Evolutionary conservation across 1,284 basidiomycete genomes (phyloP).

Genomic region (Cryptococcus hybrid): DNA sequence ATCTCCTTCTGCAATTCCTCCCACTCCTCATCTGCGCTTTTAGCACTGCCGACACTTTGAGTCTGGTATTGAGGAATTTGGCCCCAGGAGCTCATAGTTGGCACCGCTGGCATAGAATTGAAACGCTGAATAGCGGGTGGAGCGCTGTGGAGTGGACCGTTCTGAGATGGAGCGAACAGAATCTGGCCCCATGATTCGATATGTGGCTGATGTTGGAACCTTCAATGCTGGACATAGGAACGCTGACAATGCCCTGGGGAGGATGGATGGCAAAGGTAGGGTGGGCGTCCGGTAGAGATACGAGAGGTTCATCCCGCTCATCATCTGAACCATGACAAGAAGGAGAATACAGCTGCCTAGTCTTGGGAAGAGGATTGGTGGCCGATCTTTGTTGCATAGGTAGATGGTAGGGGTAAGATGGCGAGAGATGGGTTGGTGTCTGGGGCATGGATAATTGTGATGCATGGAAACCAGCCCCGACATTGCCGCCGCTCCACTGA

Average conservation of each 20-base stretch:
- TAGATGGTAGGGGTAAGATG: constrained; percentile 2
- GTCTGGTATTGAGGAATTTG: constrained; percentile 15
- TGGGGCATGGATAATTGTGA: constrained; percentile 17
- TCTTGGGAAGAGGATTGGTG: constrained; percentile 3
- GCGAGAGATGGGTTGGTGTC: constrained; percentile 5
- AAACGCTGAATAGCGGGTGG: constrained; percentile 41
- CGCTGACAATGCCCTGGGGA: constrained; percentile 5
- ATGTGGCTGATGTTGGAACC: constrained; percentile 5
- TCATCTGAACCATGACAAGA: constrained; percentile 4
- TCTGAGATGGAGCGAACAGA: constrained; percentile 7
- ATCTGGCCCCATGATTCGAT: constrained; percentile 12
- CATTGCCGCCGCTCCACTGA: constrained; percentile 8
- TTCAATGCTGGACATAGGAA: constrained; percentile 24
- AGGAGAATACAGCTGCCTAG: constrained; percentile 3
- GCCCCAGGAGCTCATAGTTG: constrained; percentile 26
- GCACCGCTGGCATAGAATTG: constrained; percentile 38
- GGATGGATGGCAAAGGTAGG: constrained; percentile 29
- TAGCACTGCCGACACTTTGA: constrained; percentile 5
- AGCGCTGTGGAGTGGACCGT: constrained; percentile 31
- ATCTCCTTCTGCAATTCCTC: constrained; percentile 24
- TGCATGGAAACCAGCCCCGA: constrained; percentile 21
- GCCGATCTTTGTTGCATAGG: neutral
- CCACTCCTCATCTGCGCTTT: constrained; percentile 26
- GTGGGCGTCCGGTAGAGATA: constrained; percentile 10
- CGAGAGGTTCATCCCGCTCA: constrained; percentile 30